Percentiles rank a stretch among this genome's conserved stretches.
Conservation (phyloP, 306 rosid genomes). For the Lagenaria siceraria region DNA sequence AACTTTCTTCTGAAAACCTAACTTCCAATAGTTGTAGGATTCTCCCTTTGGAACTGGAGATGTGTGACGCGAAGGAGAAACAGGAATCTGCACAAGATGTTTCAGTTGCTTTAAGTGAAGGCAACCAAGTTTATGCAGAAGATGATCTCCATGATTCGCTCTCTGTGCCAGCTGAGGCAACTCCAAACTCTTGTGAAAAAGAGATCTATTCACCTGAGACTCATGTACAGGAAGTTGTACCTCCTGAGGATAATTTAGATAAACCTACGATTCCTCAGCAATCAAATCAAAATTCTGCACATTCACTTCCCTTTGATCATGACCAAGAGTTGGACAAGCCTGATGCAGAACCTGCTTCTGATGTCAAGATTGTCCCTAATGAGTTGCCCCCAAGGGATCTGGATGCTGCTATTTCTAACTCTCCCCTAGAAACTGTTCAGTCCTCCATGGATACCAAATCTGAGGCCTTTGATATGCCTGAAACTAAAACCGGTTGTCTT, state of each 20-base stretch:
- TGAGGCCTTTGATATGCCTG: conserved; percentile 31
- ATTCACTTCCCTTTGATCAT: conserved; percentile 13
- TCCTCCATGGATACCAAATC: conserved; percentile 26
- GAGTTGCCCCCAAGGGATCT: conserved; percentile 15
- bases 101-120: conserved; percentile 18
- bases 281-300: conserved; percentile 17
- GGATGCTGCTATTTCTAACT: neutral
- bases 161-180: conserved; percentile 16
- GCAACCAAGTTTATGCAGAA: conserved; percentile 14
- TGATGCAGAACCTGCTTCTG: conserved; percentile 15
- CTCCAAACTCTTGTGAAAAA: conserved; percentile 15
- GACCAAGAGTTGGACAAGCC: conserved; percentile 19
- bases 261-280: conserved; percentile 11
- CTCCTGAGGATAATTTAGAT: conserved; percentile 14
- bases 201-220: neutral
- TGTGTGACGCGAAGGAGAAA: conserved; percentile 47
- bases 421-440: conserved; percentile 17
- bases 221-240: neutral
- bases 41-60: conserved; percentile 19
- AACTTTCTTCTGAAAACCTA: neutral
- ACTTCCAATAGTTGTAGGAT: neutral
- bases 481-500: conserved; percentile 12
- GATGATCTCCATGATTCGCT: conserved; percentile 16
- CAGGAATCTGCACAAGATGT: conserved; percentile 19
- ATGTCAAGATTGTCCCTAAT: conserved; percentile 20